A percentile compares a stretch with the other conserved stretches of the same genome.
Evolutionary conservation across 495 filamentous ascomycete genomes (phyloP).

Genomic region (Clohesyomyces aquaticus): DNA sequence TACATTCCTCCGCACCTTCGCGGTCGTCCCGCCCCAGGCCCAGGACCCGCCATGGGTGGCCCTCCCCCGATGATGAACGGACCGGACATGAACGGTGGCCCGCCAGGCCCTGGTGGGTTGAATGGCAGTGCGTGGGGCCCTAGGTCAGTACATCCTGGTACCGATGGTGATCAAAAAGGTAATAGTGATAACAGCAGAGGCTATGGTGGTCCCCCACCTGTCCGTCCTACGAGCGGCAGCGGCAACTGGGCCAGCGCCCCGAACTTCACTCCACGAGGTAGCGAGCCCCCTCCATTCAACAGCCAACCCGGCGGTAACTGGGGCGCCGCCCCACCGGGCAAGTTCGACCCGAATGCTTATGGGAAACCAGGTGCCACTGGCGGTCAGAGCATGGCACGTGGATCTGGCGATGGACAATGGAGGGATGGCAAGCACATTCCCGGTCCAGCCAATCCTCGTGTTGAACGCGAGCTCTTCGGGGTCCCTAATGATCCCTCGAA

Average conservation of each 20-base stretch:
- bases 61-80: conserved; percentile 47
- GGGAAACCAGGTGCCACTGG: conserved; percentile 64
- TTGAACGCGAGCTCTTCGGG: conserved; percentile 96
- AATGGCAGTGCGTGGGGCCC: conserved; percentile 67
- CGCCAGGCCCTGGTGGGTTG: conserved; percentile 47
- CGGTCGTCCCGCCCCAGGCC: conserved; percentile 47
- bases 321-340: conserved; percentile 20
- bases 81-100: conserved; percentile 46
- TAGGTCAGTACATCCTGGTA: conserved; percentile 52
- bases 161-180: not conserved
- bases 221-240: conserved; percentile 53
- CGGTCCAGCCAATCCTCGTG: conserved; percentile 80
- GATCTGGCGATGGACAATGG: conserved; percentile 94
- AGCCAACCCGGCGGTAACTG: conserved; percentile 31
- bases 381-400: conserved; percentile 58
- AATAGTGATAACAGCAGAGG: conserved; percentile 30
- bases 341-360: conserved; percentile 71
- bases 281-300: conserved; percentile 18
- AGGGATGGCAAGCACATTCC: conserved; percentile 94
- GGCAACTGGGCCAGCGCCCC: conserved; percentile 71
- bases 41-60: conserved; percentile 25
- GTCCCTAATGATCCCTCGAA: conserved; percentile 90
- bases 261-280: conserved; percentile 67
- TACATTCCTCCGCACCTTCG: conserved; percentile 98
- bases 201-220: conserved; percentile 37